These are phyloP conservation scores for Penicillium steckii DNA, from an alignment of 495 filamentous ascomycete species.

Conservation along the genomic window DNA sequence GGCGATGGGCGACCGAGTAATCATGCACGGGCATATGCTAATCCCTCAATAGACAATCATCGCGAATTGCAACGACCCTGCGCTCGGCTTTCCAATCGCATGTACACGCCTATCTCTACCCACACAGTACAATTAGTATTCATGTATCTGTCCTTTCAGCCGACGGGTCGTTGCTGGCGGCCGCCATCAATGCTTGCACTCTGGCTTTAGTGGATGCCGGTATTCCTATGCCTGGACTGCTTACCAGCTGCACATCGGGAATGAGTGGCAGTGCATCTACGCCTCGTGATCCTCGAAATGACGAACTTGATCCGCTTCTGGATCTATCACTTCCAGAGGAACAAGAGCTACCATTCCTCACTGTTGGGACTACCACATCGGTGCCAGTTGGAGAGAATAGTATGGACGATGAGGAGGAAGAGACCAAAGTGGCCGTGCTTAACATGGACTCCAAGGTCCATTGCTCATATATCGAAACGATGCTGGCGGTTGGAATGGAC, in stretches of 20 bases:
- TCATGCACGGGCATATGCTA: conserved; percentile 9
- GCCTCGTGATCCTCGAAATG: conserved; percentile 51
- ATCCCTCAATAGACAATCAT: conserved; percentile 58
- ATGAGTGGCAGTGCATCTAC: conserved; percentile 63
- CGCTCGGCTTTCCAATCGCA: conserved; percentile 67
- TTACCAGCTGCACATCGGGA: conserved; percentile 84
- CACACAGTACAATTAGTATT: conserved; percentile 80
- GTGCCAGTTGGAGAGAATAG: conserved; percentile 38
- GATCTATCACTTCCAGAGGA: conserved; percentile 88
- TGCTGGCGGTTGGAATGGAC: conserved; percentile 88
- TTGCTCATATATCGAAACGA: conserved; percentile 75
- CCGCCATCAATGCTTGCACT: conserved; percentile 87
- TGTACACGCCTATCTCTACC: conserved; percentile 84
- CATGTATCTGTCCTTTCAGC: conserved; percentile 83
- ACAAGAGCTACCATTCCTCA: conserved; percentile 84
- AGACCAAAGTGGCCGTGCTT: conserved; percentile 73
- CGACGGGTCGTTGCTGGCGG: conserved; percentile 87
- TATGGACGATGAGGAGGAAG: conserved; percentile 38
- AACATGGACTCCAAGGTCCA: conserved; percentile 83
- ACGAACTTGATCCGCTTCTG: conserved; percentile 80
- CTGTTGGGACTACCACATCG: conserved; percentile 72
- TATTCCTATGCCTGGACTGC: conserved; percentile 88
- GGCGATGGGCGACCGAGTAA: no score
- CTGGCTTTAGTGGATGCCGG: conserved; percentile 93
- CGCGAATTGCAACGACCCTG: conserved; percentile 77